These are phyloP conservation scores for Ehretia macrophylla DNA, from an alignment of 257 asterid species.

Conservation along the genomic window DNA sequence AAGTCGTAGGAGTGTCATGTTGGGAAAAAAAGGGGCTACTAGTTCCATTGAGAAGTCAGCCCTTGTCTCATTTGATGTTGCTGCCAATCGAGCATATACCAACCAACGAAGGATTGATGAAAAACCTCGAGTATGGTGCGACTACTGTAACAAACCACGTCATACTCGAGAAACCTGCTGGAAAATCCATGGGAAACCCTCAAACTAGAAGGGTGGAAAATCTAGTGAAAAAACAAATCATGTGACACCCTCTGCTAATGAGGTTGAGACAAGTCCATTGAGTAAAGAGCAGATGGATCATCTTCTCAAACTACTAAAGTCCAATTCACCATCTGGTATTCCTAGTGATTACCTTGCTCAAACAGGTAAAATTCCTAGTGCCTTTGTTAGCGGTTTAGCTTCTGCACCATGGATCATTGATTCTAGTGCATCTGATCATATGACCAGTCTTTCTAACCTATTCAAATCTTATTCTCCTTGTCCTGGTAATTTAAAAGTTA, in stretches of 20 bases:
- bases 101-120: background rate
- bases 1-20: background rate
- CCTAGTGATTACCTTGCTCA: background rate
- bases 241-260: too few relatives aligned
- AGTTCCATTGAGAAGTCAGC: background rate
- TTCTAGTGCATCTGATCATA: background rate
- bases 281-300: background rate
- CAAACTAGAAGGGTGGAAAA: background rate
- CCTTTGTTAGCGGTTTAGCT: background rate
- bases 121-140: slow-evolving; percentile 1
- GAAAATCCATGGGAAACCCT: background rate
- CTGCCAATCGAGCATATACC: too few relatives aligned
- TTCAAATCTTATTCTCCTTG: background rate
- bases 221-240: background rate
- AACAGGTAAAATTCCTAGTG: background rate
- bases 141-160: background rate
- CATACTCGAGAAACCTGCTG: background rate
- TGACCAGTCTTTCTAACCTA: background rate
- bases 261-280: background rate
- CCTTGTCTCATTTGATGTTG: too few relatives aligned
- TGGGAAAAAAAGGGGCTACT: too few relatives aligned
- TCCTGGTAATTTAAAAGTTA: background rate
- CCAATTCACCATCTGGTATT: background rate
- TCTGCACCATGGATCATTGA: background rate
- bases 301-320: background rate